A percentile compares a stretch with the other conserved stretches of the same genome.
phyloP scores from a whole-genome alignment of 2,329 filamentous ascomycete genomes.

The Diplodia sapinea region DNA sequence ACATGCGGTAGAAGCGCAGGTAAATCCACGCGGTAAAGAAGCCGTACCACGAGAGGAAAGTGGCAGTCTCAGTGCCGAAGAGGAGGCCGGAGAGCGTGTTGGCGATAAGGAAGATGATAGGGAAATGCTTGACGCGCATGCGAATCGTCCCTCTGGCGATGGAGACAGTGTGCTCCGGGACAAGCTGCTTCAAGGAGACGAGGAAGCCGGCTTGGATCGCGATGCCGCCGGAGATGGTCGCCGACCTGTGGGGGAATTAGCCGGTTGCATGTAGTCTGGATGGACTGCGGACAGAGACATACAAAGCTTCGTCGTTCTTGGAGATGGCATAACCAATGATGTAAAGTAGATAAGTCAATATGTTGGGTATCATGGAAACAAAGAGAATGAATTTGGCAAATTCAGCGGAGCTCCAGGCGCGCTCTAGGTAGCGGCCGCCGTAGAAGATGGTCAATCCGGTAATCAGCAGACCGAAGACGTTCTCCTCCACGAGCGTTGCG shows the following conservation, averaged over 20 bases:
- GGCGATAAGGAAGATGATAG: conserved; percentile 74
- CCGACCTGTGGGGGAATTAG: conserved; percentile 59
- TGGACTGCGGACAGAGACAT: conserved; percentile 45
- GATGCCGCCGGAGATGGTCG: conserved; percentile 85
- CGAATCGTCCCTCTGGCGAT: conserved; percentile 88
- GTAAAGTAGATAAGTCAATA: conserved; percentile 74
- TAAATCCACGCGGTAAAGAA: conserved; percentile 93
- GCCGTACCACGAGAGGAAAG: conserved; percentile 79
- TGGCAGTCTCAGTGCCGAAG: conserved; percentile 74
- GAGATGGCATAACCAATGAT: conserved; percentile 75
- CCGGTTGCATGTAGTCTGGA: conserved; percentile 1
- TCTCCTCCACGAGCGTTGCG: conserved; percentile 88
- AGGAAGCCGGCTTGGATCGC: conserved; percentile 92
- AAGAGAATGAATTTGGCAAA: conserved; percentile 88
- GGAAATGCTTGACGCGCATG: conserved; percentile 84
- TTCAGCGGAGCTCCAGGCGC: conserved; percentile 91
- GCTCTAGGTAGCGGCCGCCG: conserved; percentile 91
- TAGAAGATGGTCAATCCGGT: conserved; percentile 83
- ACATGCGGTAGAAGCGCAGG: conserved; percentile 88
- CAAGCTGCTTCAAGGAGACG: conserved; percentile 95
- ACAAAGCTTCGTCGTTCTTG: conserved; percentile 71
- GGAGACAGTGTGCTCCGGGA: conserved; percentile 95
- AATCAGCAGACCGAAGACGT: conserved; percentile 82
- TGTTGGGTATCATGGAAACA: conserved; percentile 78
- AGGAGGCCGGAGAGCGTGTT: conserved; percentile 69